These are phyloP conservation scores for Hypoxylon sp. DNA, from an alignment of 2,329 filamentous ascomycete genomes.

Conservation along the genomic window DNA sequence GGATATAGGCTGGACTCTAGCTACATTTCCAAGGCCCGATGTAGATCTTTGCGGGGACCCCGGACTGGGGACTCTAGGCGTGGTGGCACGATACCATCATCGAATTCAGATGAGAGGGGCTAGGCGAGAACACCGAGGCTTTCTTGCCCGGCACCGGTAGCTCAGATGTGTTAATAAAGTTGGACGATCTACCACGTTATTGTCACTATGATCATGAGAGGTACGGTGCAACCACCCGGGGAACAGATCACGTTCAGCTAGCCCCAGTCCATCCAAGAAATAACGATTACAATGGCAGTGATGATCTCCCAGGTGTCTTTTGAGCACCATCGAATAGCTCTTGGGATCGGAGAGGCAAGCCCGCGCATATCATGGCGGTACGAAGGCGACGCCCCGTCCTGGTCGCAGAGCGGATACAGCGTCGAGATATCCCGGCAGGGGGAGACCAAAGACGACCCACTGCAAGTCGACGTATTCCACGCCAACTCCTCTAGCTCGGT, in stretches of 20 bases:
- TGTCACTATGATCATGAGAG: no score
- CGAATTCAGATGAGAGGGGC: neutral
- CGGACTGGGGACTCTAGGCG: neutral
- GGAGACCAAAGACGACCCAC: neutral
- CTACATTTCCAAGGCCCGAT: neutral
- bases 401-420: constrained; percentile 55
- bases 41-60: constrained; percentile 7
- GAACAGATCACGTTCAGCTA: no score
- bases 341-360: constrained; percentile 54
- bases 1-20: neutral
- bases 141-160: neutral
- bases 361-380: constrained; percentile 59
- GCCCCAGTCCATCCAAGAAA: neutral
- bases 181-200: constrained; percentile 9
- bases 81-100: neutral
- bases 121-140: neutral
- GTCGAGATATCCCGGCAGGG: constrained; percentile 49
- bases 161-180: neutral
- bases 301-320: constrained; percentile 51
- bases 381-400: constrained; percentile 48
- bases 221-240: neutral
- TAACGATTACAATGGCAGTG: constrained; percentile 45
- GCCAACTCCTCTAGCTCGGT: constrained; percentile 50
- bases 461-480: constrained; percentile 31
- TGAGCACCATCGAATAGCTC: constrained; percentile 51